Evolutionary conservation across 1,139 yeast genomes (phyloP), one percentile per base, ranked within the genome.

Genomic region (Hyphopichia khmerensis): DNA sequence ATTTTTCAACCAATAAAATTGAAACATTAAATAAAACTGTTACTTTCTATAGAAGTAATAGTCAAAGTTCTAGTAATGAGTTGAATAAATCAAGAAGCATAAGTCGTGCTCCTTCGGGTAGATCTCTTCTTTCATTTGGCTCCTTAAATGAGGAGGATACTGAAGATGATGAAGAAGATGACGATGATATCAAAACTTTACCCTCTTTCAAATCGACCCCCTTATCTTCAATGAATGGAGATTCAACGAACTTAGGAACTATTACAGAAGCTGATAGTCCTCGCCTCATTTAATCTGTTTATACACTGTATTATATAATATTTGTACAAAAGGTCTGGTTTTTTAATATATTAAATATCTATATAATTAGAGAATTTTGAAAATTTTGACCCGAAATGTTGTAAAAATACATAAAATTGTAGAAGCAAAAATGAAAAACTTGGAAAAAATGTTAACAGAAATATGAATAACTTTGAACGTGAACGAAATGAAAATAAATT

Each of bases 1-100:
- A 8, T 26, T 39, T 44, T 43, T 45, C 51, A 40, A 64, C 69
- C n/a, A 77, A 75, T 48, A 80, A 73, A 48, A 67, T 80, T 26
- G 77, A 78, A 47, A 70, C 79, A 0, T 57, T 63, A 21, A 72
- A 69, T 42, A 81, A 77, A 50, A 80, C 84, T 0, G 84, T 81
- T 0, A 82, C 87, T 0, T 72, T 80, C 40, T 81, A 80, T 45
- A 43, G 57, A 35, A 55, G 49, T 35, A 47, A 45, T 23, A 47
- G 57, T 26, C 23, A 39, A 9, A 26, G 13, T 4, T 44, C 46
- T n/a, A 40, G 33, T 21, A 40, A 45, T 27, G 59, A 49, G 14
- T 14, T 43, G 18, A 45, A 36, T 34, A 45, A 50, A 36, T 51
- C 57, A 31, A 41, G 56, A 26, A 60, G 63, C 40, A 40, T 61